Conservation (phyloP, 2,329 filamentous ascomycete species). For the Neocucurbitaria cava region DNA sequence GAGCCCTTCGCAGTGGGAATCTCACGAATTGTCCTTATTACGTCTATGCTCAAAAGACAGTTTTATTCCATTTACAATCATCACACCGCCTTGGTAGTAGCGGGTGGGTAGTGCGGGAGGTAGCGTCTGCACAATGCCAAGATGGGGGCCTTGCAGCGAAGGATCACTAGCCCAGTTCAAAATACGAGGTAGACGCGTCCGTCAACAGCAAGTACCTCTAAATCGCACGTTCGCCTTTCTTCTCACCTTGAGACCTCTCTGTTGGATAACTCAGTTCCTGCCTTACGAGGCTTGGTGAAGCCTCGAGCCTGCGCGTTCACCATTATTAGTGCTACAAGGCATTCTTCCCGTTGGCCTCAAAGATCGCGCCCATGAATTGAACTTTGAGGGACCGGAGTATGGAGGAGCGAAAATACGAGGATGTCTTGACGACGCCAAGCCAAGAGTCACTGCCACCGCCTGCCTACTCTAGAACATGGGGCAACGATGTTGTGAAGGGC, state of each 20-base stretch:
- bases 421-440: neutral
- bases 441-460: neutral
- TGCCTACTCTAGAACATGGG: conserved; percentile 10
- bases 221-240: neutral
- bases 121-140: neutral
- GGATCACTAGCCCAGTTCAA: neutral
- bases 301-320: neutral
- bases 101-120: no score
- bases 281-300: neutral
- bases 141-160: neutral
- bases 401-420: neutral
- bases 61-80: no score
- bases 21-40: no score
- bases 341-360: neutral
- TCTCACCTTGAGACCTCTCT: neutral
- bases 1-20: no score
- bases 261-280: neutral
- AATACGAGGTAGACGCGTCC: neutral
- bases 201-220: neutral
- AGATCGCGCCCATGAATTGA: neutral
- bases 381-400: neutral
- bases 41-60: no score
- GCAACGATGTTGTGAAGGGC: neutral
- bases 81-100: no score
- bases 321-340: neutral